Percentiles rank a stretch among this genome's conserved stretches.
These are phyloP conservation scores for Aspergillus nidulans DNA, from an alignment of 495 filamentous ascomycete species.

Conservation along the genomic window DNA sequence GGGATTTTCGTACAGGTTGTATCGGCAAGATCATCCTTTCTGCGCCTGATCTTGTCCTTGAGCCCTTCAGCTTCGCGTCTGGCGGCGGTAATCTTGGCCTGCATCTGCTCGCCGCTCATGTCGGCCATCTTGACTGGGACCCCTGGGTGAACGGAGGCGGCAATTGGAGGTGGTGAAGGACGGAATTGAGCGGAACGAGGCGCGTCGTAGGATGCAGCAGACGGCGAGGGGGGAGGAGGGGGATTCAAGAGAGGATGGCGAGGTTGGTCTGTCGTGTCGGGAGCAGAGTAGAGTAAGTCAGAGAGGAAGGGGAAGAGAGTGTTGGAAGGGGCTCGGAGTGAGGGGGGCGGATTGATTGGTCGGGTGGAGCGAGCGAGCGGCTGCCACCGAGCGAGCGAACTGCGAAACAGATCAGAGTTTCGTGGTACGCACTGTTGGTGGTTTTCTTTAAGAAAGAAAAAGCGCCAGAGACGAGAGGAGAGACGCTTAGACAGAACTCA, in stretches of 20 bases:
- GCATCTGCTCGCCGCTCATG: constrained; percentile 69
- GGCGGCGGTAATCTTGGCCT: constrained; percentile 89
- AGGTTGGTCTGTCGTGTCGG: constrained; percentile 4
- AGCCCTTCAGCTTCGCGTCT: constrained; percentile 95
- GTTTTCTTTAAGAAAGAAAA: constrained; percentile 20
- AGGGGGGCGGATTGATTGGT: background rate
- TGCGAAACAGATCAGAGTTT: background rate
- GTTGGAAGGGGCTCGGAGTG: background rate
- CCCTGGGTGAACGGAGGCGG: constrained; percentile 22
- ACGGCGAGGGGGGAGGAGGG: constrained; percentile 21
- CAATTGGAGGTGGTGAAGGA: constrained; percentile 18
- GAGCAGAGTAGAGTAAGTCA: constrained; percentile 16
- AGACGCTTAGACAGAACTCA: constrained; percentile 1
- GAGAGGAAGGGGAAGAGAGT: constrained; percentile 14
- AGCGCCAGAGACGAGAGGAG: background rate
- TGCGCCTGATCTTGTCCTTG: constrained; percentile 98
- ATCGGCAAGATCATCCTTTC: constrained; percentile 98
- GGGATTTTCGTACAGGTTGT: constrained; percentile 74
- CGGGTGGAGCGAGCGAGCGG: background rate
- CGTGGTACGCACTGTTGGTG: background rate
- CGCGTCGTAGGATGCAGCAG: constrained; percentile 21
- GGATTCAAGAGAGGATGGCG: constrained; percentile 5
- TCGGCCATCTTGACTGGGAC: constrained; percentile 49
- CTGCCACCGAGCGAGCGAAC: background rate
- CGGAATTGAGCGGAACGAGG: constrained; percentile 20